Evolutionary conservation across 2,329 filamentous ascomycete species (phyloP).

Genomic region (Didymosphaeria variabile): DNA sequence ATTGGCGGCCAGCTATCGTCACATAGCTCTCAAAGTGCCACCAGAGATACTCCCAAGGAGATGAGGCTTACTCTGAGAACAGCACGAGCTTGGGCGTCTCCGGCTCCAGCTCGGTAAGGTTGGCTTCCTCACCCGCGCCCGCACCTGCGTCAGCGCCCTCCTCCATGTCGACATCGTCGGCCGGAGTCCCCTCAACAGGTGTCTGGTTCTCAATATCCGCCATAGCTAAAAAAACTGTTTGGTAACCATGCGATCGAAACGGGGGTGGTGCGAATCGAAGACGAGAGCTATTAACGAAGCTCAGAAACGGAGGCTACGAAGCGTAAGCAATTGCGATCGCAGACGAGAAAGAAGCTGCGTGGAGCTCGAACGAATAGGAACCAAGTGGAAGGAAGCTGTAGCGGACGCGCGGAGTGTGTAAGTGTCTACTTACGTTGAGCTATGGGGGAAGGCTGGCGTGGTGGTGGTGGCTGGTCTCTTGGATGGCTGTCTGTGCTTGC

Average conservation of each 20-base stretch:
- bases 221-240: constrained; percentile 24
- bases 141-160: constrained; percentile 32
- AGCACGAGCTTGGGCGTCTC: constrained; percentile 51
- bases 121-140: constrained; percentile 40
- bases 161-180: constrained; percentile 61
- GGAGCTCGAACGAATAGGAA: not conserved
- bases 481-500: not conserved
- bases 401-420: constrained; percentile 7
- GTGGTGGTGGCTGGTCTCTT: constrained; percentile 7
- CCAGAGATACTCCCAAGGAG: not conserved
- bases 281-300: not conserved
- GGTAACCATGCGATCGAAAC: not conserved
- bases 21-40: not conserved
- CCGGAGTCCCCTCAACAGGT: constrained; percentile 39
- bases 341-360: not conserved
- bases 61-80: constrained; percentile 56
- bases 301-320: not conserved
- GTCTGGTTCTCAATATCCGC: constrained; percentile 42
- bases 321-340: constrained; percentile 4
- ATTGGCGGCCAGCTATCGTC: constrained; percentile 5
- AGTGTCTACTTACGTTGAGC: not conserved
- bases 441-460: not conserved
- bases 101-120: constrained; percentile 56
- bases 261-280: not conserved
- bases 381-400: not conserved